These are phyloP conservation scores for Paraphoma chrysanthemicola DNA, from an alignment of 2,329 filamentous ascomycete genomes.

Conservation along the genomic window DNA sequence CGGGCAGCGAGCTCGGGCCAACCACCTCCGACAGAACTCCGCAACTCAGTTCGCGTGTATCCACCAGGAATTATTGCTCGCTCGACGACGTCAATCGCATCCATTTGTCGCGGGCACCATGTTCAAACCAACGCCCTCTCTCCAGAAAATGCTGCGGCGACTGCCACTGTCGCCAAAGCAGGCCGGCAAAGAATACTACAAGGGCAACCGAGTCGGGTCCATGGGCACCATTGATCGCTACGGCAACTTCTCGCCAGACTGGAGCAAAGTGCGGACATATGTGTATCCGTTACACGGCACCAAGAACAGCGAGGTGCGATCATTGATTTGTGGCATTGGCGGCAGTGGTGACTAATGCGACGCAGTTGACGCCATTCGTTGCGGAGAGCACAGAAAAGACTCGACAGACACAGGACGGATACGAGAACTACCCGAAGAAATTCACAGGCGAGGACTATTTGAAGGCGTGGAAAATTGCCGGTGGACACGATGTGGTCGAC, in stretches of 20 bases:
- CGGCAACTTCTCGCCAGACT: slow-evolving; percentile 86
- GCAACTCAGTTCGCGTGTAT: slow-evolving; percentile 12
- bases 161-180: slow-evolving; percentile 89
- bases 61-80: background rate
- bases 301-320: slow-evolving; percentile 51
- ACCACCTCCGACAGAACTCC: slow-evolving; percentile 24
- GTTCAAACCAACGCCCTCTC: slow-evolving; percentile 69
- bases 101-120: slow-evolving; percentile 52
- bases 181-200: slow-evolving; percentile 94
- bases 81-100: background rate
- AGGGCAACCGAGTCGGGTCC: slow-evolving; percentile 87
- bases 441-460: slow-evolving; percentile 44
- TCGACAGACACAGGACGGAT: slow-evolving; percentile 13
- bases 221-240: slow-evolving; percentile 85
- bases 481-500: slow-evolving; percentile 37
- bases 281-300: slow-evolving; percentile 75
- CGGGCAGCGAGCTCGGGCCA: slow-evolving; percentile 16
- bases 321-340: background rate
- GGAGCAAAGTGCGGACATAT: slow-evolving; percentile 87
- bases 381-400: slow-evolving; percentile 62
- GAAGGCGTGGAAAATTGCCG: slow-evolving; percentile 40
- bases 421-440: slow-evolving; percentile 29
- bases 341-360: too few species aligned
- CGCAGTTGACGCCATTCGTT: slow-evolving; percentile 81
- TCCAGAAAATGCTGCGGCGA: slow-evolving; percentile 75